These are phyloP conservation scores for Aspergillus sp. DNA, from an alignment of 2,329 filamentous ascomycete species.

Conservation along the genomic window DNA sequence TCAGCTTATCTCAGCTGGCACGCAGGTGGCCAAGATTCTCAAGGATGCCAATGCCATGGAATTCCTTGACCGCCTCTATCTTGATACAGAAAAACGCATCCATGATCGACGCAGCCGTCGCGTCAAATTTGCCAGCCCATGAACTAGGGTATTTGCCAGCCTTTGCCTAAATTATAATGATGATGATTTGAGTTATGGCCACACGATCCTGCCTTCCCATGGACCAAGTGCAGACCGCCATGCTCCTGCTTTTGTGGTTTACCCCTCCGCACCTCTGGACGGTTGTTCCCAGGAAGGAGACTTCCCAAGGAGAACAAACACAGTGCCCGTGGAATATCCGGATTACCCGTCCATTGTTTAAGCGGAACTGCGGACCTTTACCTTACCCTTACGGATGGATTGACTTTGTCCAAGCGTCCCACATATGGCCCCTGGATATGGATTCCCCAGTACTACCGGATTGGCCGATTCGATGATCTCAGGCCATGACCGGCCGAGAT, in stretches of 20 bases:
- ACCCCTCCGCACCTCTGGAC: neutral
- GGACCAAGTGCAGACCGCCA: neutral
- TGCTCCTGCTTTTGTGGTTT: constrained; percentile 1
- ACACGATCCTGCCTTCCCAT: neutral
- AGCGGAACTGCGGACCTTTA: constrained; percentile 3
- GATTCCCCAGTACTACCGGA: constrained; percentile 3
- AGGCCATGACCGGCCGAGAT: neutral
- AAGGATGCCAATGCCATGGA: constrained; percentile 84
- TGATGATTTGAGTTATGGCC: constrained; percentile 16
- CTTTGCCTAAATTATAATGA: constrained; percentile 5
- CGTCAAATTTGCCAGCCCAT: constrained; percentile 38
- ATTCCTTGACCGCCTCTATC: constrained; percentile 77
- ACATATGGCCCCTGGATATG: constrained; percentile 6
- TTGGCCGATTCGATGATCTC: constrained; percentile 5
- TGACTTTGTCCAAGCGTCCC: constrained; percentile 1
- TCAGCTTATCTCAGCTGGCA: constrained; percentile 82
- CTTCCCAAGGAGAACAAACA: constrained; percentile 1
- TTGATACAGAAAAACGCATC: constrained; percentile 77
- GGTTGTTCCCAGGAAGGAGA: constrained; percentile 5
- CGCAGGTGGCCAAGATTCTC: constrained; percentile 83
- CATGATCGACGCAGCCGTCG: constrained; percentile 59
- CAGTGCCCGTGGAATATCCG: constrained; percentile 15
- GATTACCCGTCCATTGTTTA: constrained; percentile 3
- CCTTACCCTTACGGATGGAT: constrained; percentile 1
- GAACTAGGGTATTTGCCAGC: constrained; percentile 17